Evolutionary conservation across 2,329 filamentous ascomycete species (phyloP).

Genomic region (Aureobasidium sp.): DNA sequence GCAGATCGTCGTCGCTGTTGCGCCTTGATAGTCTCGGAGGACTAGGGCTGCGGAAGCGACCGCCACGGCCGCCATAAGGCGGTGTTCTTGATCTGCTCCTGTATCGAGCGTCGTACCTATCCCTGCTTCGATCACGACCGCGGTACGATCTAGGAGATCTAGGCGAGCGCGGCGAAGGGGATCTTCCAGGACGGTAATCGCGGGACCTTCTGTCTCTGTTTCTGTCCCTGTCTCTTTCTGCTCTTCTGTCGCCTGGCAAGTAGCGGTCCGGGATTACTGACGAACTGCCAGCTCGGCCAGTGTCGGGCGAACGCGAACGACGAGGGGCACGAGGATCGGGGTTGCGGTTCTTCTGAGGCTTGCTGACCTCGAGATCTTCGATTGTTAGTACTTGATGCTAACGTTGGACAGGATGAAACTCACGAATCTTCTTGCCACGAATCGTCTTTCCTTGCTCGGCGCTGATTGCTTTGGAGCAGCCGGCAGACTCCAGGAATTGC

Average conservation of each 20-base stretch:
- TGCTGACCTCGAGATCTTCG: slow-evolving; percentile 84
- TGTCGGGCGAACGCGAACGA: slow-evolving; percentile 59
- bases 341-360: slow-evolving; percentile 57
- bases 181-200: slow-evolving; percentile 50
- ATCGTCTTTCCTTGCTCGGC: slow-evolving; percentile 74
- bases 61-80: slow-evolving; percentile 43
- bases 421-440: slow-evolving; percentile 88
- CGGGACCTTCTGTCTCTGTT: slow-evolving; percentile 45
- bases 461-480: slow-evolving; percentile 69
- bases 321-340: slow-evolving; percentile 30
- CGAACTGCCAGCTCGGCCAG: slow-evolving; percentile 42
- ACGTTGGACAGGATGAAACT: slow-evolving; percentile 35
- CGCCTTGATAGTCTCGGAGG: slow-evolving; percentile 50
- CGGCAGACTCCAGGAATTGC: slow-evolving; percentile 72
- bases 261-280: slow-evolving; percentile 40
- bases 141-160: slow-evolving; percentile 7
- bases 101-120: slow-evolving; percentile 29
- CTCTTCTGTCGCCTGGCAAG: slow-evolving; percentile 21
- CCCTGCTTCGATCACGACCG: slow-evolving; percentile 18
- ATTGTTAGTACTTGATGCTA: slow-evolving; percentile 43
- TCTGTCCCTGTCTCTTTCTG: slow-evolving; percentile 21
- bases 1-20: slow-evolving; percentile 56
- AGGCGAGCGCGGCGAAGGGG: slow-evolving; percentile 36
- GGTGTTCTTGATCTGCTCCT: slow-evolving; percentile 32
- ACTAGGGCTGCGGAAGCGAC: slow-evolving; percentile 38